These are phyloP conservation scores for Ogataea glucozyma DNA, from an alignment of 805 yeast species.

Conservation along the genomic window DNA sequence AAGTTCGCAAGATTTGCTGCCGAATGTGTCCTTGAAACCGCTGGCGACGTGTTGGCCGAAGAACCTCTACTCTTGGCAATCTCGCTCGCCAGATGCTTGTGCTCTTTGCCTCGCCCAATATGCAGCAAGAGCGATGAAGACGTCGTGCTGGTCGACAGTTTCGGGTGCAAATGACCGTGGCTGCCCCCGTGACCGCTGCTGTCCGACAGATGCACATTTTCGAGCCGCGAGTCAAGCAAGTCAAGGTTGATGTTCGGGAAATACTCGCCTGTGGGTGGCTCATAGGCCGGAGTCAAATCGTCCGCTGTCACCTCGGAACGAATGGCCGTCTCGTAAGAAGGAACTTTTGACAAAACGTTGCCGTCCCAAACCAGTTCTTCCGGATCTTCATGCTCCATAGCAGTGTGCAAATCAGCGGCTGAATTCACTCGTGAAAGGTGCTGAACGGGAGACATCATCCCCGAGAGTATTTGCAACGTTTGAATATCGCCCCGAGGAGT, in stretches of 20 bases:
- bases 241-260: slow-evolving; percentile 39
- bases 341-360: slow-evolving; percentile 57
- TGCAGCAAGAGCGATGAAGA: slow-evolving; percentile 13
- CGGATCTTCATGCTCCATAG: slow-evolving; percentile 14
- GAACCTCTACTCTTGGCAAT: slow-evolving; percentile 37
- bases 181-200: slow-evolving; percentile 1
- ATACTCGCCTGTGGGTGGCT: slow-evolving; percentile 50
- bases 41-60: slow-evolving; percentile 41
- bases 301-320: slow-evolving; percentile 48
- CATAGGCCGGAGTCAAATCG: slow-evolving; percentile 73
- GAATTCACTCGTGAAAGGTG: slow-evolving; percentile 64
- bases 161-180: slow-evolving; percentile 8
- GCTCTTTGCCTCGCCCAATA: slow-evolving; percentile 18
- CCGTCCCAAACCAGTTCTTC: slow-evolving; percentile 21
- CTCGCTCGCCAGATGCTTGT: slow-evolving; percentile 23
- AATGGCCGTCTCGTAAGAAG: slow-evolving; percentile 81
- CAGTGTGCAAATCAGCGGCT: slow-evolving; percentile 30
- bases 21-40: slow-evolving; percentile 40
- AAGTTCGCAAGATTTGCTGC: slow-evolving; percentile 28
- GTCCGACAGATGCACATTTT: slow-evolving; percentile 22
- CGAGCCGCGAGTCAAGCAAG: slow-evolving; percentile 33
- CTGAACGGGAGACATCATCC: slow-evolving; percentile 52
- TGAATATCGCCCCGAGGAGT: slow-evolving; percentile 14
- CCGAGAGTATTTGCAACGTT: slow-evolving; percentile 34
- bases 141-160: slow-evolving; percentile 16